Evolutionary conservation across 2,329 filamentous ascomycete genomes (phyloP).

Genomic region (Juglanconis oblonga): DNA sequence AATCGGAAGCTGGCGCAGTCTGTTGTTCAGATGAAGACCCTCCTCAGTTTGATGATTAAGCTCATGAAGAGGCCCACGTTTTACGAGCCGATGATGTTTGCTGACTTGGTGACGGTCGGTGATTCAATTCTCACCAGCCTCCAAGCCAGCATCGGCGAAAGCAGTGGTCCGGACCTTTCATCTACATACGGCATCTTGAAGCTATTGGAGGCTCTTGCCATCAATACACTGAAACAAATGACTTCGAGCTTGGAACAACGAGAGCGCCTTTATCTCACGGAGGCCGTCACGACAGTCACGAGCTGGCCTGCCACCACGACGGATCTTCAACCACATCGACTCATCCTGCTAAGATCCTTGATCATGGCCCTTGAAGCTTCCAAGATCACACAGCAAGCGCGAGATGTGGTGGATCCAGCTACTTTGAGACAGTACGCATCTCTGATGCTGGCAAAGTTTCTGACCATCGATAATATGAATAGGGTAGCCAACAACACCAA

Average conservation of each 20-base stretch:
- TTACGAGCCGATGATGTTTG: conserved; percentile 44
- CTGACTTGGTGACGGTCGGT: conserved; percentile 32
- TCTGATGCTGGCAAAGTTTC: neutral
- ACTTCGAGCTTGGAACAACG: conserved; percentile 18
- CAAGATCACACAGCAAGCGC: conserved; percentile 1
- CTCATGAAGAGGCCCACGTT: conserved; percentile 51
- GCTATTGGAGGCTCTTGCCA: conserved; percentile 13
- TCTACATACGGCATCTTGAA: conserved; percentile 7
- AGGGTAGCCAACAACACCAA: neutral
- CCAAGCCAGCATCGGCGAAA: neutral
- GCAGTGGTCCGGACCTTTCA: neutral
- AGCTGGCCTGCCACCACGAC: conserved; percentile 3
- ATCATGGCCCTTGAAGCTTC: conserved; percentile 3
- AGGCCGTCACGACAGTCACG: neutral
- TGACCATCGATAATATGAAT: neutral
- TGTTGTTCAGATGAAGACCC: conserved; percentile 25
- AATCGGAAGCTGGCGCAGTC: conserved; percentile 3
- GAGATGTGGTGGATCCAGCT: neutral
- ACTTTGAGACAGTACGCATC: neutral
- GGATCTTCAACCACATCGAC: neutral
- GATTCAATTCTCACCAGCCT: conserved; percentile 14
- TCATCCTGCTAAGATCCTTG: conserved; percentile 11
- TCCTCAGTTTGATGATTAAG: conserved; percentile 46
- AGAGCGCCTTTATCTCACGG: conserved; percentile 19
- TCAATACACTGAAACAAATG: conserved; percentile 17